phyloP scores from a whole-genome alignment of 1,139 yeast genomes.

The Debaryomyces psychrophilus region DNA sequence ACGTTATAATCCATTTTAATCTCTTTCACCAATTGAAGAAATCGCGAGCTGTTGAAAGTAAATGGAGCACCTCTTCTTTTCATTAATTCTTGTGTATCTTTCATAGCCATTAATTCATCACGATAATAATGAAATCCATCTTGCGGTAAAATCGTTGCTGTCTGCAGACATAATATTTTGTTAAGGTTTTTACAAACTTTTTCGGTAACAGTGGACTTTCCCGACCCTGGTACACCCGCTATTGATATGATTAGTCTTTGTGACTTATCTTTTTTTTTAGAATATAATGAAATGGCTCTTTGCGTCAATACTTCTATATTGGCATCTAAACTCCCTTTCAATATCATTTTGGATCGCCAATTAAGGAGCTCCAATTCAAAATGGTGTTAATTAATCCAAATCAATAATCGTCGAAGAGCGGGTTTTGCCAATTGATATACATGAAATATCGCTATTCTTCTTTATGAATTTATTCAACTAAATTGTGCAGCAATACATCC shows the following conservation, averaged over 20 bases:
- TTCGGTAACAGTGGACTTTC: conserved; percentile 23
- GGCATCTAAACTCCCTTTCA: neutral
- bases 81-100: conserved; percentile 18
- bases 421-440: too few species aligned
- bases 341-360: neutral
- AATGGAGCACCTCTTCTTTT: conserved; percentile 27
- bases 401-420: too few species aligned
- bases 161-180: conserved; percentile 1
- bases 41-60: conserved; percentile 20
- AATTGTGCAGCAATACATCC: neutral
- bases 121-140: conserved; percentile 26
- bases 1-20: conserved; percentile 12
- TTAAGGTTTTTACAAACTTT: conserved; percentile 11
- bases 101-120: conserved; percentile 17
- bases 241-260: conserved; percentile 17
- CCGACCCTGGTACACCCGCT: conserved; percentile 32
- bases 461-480: neutral
- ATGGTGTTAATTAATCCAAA: too few species aligned
- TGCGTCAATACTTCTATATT: conserved; percentile 4
- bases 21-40: conserved; percentile 15
- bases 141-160: conserved; percentile 10
- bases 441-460: too few species aligned
- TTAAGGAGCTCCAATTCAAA: too few species aligned
- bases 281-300: conserved; percentile 1
- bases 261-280: neutral